phyloP scores from a whole-genome alignment of 1,139 yeast genomes.

The Saccharomyces hybrid region DNA sequence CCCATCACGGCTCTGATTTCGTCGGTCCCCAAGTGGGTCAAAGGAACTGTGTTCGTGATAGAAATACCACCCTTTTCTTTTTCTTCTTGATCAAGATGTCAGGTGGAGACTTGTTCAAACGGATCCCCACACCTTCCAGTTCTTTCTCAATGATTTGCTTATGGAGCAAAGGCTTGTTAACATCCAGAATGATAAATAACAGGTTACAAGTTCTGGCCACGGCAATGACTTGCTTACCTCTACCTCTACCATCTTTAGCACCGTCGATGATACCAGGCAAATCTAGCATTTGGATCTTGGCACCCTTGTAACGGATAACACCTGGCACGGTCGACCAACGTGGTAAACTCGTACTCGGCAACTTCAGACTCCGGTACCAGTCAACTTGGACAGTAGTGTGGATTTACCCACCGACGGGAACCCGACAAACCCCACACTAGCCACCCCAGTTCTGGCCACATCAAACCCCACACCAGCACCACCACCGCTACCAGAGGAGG shows the following conservation, averaged over 20 bases:
- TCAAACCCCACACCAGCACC: conserved; percentile 87
- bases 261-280: conserved; percentile 98
- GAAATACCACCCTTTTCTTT: conserved; percentile 94
- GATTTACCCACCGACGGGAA: conserved; percentile 98
- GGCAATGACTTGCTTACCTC: conserved; percentile 98
- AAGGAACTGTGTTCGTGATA: conserved; percentile 85
- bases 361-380: conserved; percentile 97
- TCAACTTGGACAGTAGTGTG: conserved; percentile 74
- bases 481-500: conserved; percentile 78
- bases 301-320: conserved; percentile 90
- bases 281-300: conserved; percentile 95
- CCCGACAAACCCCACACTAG: conserved; percentile 94
- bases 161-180: conserved; percentile 90
- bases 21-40: conserved; percentile 84
- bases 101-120: conserved; percentile 87
- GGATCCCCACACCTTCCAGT: conserved; percentile 92
- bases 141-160: conserved; percentile 90
- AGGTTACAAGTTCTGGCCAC: conserved; percentile 94
- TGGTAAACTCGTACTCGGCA: conserved; percentile 95
- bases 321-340: conserved; percentile 97
- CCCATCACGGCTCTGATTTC: conserved; percentile 93
- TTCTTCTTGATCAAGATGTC: conserved; percentile 80
- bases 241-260: conserved; percentile 97
- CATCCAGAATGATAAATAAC: conserved; percentile 87
- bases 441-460: conserved; percentile 96